Conservation (phyloP, 352 stramenopile species). For the Phytophthora nicotianae region DNA sequence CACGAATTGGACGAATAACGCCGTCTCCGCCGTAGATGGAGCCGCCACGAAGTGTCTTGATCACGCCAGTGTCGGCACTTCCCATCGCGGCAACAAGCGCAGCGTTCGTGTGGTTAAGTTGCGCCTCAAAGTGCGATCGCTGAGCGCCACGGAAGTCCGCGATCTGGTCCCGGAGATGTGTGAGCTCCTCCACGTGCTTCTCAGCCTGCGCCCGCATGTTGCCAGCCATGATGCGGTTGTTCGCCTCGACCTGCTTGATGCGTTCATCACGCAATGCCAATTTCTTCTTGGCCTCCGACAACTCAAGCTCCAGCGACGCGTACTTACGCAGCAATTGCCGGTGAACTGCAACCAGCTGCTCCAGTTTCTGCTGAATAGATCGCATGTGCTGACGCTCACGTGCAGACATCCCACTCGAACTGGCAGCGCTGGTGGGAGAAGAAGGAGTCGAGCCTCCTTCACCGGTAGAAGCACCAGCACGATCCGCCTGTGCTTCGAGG, state of each 20-base stretch:
- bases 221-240: slow-evolving; percentile 86
- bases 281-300: slow-evolving; percentile 91
- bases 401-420: slow-evolving; percentile 68
- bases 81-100: slow-evolving; percentile 31
- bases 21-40: slow-evolving; percentile 69
- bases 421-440: slow-evolving; percentile 28
- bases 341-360: slow-evolving; percentile 91
- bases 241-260: slow-evolving; percentile 90
- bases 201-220: slow-evolving; percentile 91
- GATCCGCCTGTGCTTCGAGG: slow-evolving; percentile 63
- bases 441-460: slow-evolving; percentile 35
- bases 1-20: slow-evolving; percentile 78
- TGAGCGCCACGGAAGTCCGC: slow-evolving; percentile 80
- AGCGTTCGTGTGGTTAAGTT: slow-evolving; percentile 57
- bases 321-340: slow-evolving; percentile 91
- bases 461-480: slow-evolving; percentile 34
- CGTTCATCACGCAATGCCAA: slow-evolving; percentile 88
- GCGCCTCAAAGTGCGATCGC: slow-evolving; percentile 77
- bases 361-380: slow-evolving; percentile 91
- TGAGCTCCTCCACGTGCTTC: slow-evolving; percentile 90
- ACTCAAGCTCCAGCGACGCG: slow-evolving; percentile 86
- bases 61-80: slow-evolving; percentile 40
- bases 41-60: slow-evolving; percentile 72
- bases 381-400: slow-evolving; percentile 88
- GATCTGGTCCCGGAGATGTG: slow-evolving; percentile 84